phyloP scores from a whole-genome alignment of 805 yeast species.

The Saturnispora dispora region DNA sequence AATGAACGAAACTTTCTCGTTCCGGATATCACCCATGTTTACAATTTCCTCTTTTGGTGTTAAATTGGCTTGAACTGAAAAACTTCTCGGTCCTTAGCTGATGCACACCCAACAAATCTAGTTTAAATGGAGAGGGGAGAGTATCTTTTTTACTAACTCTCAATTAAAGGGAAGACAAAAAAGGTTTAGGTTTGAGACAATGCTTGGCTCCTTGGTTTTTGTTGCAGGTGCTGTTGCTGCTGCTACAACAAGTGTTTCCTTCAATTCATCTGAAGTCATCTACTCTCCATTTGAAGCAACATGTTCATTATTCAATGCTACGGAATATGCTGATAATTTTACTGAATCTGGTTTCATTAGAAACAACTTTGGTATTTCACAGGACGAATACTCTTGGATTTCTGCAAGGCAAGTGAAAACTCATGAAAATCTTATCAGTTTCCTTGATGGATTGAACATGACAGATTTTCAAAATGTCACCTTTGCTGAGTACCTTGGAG shows the following conservation, averaged over 20 bases:
- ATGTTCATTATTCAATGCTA: constrained; percentile 33
- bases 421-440: constrained; percentile 33
- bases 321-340: constrained; percentile 10
- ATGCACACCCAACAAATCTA: neutral
- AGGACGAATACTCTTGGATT: constrained; percentile 46
- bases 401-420: constrained; percentile 36
- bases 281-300: constrained; percentile 46
- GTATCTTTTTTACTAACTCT: neutral
- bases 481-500: constrained; percentile 27
- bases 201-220: neutral
- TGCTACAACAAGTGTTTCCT: constrained; percentile 24
- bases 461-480: constrained; percentile 38
- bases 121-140: neutral
- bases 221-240: neutral
- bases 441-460: constrained; percentile 36
- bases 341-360: constrained; percentile 26
- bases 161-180: neutral
- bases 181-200: neutral
- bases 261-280: constrained; percentile 16
- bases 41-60: neutral
- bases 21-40: neutral
- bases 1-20: neutral
- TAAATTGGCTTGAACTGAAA: neutral
- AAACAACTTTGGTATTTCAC: constrained; percentile 37
- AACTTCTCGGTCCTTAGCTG: neutral